Evolutionary conservation across 139 green algal genomes (phyloP).

Genomic region (Chlorella vulgaris): DNA sequence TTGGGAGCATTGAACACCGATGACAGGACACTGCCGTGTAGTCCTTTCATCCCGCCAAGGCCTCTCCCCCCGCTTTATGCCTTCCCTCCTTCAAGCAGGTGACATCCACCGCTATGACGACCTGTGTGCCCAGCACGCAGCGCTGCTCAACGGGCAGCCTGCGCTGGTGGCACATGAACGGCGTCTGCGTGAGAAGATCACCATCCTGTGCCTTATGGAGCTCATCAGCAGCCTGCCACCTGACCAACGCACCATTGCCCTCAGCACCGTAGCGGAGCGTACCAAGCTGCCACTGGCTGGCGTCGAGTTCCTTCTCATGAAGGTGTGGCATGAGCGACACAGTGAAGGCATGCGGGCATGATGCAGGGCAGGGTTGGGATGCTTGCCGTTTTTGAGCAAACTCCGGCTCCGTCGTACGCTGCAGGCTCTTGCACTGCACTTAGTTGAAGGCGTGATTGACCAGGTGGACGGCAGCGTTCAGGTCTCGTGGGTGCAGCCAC

Average conservation of each 20-base stretch:
- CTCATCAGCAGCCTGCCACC: conserved; percentile 70
- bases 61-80: neutral
- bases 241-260: conserved; percentile 78
- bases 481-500: conserved; percentile 92
- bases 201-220: conserved; percentile 76
- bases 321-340: conserved; percentile 44
- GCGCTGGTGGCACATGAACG: conserved; percentile 91
- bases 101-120: conserved; percentile 92
- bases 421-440: conserved; percentile 75
- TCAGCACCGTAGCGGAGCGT: conserved; percentile 67
- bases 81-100: too few relatives aligned
- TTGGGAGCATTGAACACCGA: neutral
- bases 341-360: neutral
- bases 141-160: conserved; percentile 87
- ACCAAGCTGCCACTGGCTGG: conserved; percentile 93
- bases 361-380: neutral
- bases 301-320: conserved; percentile 99
- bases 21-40: too few relatives aligned
- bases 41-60: too few relatives aligned
- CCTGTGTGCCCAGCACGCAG: conserved; percentile 81
- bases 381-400: neutral
- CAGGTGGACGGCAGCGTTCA: conserved; percentile 78
- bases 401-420: too few relatives aligned
- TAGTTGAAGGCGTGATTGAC: conserved; percentile 94
- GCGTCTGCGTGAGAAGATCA: conserved; percentile 95